phyloP scores from a whole-genome alignment of 306 rosid species.

The apple (Malus domestica) region DNA sequence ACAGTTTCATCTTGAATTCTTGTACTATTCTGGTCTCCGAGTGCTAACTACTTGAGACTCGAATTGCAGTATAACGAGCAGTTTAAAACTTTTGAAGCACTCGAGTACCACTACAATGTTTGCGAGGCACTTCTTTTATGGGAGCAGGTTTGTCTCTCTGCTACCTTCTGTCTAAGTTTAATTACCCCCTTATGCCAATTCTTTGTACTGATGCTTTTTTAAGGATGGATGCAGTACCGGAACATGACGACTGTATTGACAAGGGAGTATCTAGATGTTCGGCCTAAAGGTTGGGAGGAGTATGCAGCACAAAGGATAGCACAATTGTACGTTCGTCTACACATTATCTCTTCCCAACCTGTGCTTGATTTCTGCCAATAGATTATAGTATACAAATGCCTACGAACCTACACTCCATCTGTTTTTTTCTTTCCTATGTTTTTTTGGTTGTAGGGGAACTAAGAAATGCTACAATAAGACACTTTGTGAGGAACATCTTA shows the following conservation, averaged over 20 bases:
- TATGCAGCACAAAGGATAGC: constrained; percentile 91
- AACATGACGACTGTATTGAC: constrained; percentile 95
- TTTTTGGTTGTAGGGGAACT: constrained; percentile 45
- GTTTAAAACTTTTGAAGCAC: constrained; percentile 76
- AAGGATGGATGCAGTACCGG: constrained; percentile 62
- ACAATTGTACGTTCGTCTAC: constrained; percentile 53
- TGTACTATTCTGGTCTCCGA: background rate
- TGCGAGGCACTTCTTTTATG: constrained; percentile 82
- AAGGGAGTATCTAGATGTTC: constrained; percentile 78
- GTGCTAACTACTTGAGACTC: constrained; percentile 18
- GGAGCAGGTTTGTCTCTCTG: constrained; percentile 74
- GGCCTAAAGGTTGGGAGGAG: constrained; percentile 88
- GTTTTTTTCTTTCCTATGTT: background rate
- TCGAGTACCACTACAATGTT: constrained; percentile 68
- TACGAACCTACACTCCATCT: constrained; percentile 9
- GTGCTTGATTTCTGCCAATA: constrained; percentile 6
- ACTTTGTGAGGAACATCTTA: constrained; percentile 84
- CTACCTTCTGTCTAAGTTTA: background rate
- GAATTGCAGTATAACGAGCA: constrained; percentile 75
- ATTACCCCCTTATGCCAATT: background rate
- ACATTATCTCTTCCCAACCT: background rate
- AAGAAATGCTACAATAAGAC: constrained; percentile 70
- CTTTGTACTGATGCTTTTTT: constrained; percentile 25
- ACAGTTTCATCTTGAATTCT: background rate
- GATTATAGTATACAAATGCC: background rate